Evolutionary conservation across 805 yeast species (phyloP).

Genomic region (Wickerhamiella sergipiensis): DNA sequence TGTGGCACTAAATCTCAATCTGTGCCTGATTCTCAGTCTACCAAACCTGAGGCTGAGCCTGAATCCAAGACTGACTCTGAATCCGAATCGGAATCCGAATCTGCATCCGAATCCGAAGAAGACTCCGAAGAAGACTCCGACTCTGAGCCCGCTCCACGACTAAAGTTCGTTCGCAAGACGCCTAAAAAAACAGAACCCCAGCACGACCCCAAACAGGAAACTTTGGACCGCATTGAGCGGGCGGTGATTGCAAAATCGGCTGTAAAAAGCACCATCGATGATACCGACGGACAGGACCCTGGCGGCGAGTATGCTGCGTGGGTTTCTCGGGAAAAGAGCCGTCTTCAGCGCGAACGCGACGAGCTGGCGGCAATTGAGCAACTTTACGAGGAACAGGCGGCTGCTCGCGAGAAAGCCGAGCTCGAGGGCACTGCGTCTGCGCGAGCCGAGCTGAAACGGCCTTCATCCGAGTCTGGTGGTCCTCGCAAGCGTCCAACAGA

Average conservation of each 20-base stretch:
- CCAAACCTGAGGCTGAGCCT: too few relatives aligned
- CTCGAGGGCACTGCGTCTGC: not conserved
- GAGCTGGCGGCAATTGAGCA: slow-evolving; percentile 22
- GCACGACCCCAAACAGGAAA: slow-evolving; percentile 1
- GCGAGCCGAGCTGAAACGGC: not conserved
- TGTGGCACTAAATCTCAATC: too few relatives aligned
- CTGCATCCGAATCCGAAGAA: slow-evolving; percentile 5
- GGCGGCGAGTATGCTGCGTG: slow-evolving; percentile 32
- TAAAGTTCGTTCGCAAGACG: slow-evolving; percentile 8
- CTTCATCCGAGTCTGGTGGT: not conserved
- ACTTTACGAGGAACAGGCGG: slow-evolving; percentile 26
- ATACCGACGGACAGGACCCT: slow-evolving; percentile 46
- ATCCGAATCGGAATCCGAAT: not conserved
- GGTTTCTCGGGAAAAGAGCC: slow-evolving; percentile 28
- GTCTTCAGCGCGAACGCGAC: slow-evolving; percentile 29
- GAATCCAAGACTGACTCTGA: not conserved
- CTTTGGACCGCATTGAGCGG: slow-evolving; percentile 1
- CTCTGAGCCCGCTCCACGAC: slow-evolving; percentile 5
- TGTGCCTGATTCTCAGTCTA: slow-evolving; percentile 1
- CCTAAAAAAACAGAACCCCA: not conserved
- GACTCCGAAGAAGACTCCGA: slow-evolving; percentile 10
- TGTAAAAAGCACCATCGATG: slow-evolving; percentile 31
- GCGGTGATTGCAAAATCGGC: not conserved
- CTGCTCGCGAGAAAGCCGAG: slow-evolving; percentile 16
- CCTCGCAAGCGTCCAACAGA: too few relatives aligned